Base-by-base conservation (phyloP, 2,329 filamentous ascomycete species). In the Trichophyton mentagrophytes region DNA sequence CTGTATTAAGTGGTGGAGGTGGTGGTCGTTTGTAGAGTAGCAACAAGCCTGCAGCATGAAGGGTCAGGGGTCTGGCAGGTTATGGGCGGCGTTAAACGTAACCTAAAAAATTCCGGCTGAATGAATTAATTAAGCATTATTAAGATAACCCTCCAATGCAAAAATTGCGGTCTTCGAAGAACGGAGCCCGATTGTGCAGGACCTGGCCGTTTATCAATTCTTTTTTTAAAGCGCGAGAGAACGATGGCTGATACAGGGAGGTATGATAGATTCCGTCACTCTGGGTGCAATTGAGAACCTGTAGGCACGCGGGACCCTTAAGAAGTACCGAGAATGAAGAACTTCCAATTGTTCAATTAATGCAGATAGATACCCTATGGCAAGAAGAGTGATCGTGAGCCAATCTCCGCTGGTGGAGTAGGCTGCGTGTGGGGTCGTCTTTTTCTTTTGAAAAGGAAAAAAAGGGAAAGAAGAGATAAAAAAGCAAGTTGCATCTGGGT, bases 31-130 rank as follows among this genome's bases (percentile, higher is more conserved):
- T 60, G 62, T 58, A 61, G 58, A 61, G 62, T 61, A 25, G 62
- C 59, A 60, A 51, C 56, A 58, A 60, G 51, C 59, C 47, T 53
- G 22, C 47, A 58, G 56, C 36, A 59, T 59, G 42, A 49, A 49
- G 27, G 49, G 58, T 57, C 60, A 63, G 62, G 62, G 62, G 60
- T 63, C 55, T 59, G 38, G 27, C 46, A 63, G 59, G 51, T 63
- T 61, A 60, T 58, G 62, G 60, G 60, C 58, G 58, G 61, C 59
- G 57, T 60, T 60, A 60, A 61, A 63, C 57, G 57, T 40, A 44
- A 44, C 33, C 55, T 44, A 42, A 57, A 57, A 57, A 57, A 25
- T 57, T 38, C 57, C 22, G 57, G 42, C n/a, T 49, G 42, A 59
- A 49, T 49, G 57, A 59, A 22, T 59, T 36, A 49, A 59, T 36